Conservation (phyloP, 2,329 filamentous ascomycete species). For the Blastomyces emzantsi region DNA sequence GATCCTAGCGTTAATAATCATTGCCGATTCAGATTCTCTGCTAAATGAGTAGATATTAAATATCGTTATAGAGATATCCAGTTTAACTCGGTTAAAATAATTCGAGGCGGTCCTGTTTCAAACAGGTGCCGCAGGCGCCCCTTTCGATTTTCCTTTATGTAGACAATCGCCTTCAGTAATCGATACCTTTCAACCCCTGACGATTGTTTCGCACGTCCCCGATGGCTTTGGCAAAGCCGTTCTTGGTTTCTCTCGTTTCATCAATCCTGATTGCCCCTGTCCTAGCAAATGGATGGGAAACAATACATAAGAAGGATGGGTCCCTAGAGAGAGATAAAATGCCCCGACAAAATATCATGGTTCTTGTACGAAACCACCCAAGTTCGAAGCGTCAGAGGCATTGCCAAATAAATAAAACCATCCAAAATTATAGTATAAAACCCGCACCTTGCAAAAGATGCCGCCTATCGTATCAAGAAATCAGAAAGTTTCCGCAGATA, state of each 20-base stretch:
- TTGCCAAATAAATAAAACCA: background rate
- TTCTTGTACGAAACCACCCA: background rate
- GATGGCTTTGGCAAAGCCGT: background rate
- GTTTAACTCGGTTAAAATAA: background rate
- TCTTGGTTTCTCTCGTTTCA: background rate
- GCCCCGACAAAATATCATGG: background rate
- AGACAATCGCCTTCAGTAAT: background rate
- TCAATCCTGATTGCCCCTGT: background rate
- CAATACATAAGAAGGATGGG: background rate
- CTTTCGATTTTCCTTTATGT: background rate
- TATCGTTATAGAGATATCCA: background rate
- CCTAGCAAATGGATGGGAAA: background rate
- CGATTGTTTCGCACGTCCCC: background rate
- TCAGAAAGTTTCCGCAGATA: background rate
- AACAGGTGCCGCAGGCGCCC: background rate
- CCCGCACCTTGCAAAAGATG: background rate
- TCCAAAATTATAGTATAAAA: background rate
- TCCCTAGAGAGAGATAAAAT: background rate
- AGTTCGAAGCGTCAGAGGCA: background rate
- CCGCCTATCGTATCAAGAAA: background rate
- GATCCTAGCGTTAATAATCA: background rate
- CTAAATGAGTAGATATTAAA: background rate
- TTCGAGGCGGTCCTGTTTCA: background rate
- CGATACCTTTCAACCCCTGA: background rate
- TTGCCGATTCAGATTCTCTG: background rate